A percentile compares a stretch with the other conserved stretches of the same genome.
These are phyloP conservation scores for Sporobolomyces roseus DNA, from an alignment of 768 basidiomycete genomes.

Conservation along the genomic window DNA sequence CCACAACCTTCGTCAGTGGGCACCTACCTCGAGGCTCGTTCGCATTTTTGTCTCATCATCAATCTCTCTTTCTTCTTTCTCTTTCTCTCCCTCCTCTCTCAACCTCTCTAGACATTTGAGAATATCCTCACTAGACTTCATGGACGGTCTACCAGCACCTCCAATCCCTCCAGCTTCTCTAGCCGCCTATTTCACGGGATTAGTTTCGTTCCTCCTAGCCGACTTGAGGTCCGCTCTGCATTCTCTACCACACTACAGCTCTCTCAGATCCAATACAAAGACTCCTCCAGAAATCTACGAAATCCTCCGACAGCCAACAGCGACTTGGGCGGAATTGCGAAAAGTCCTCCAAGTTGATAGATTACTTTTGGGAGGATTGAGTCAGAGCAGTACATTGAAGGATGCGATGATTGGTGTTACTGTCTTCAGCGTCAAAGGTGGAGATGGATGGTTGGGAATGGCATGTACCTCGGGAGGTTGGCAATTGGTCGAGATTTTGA, in stretches of 20 bases:
- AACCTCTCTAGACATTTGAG: not conserved
- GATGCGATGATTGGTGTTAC: not conserved
- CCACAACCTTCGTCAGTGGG: no score
- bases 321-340: not conserved
- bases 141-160: no score
- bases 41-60: no score
- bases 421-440: not conserved
- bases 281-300: not conserved
- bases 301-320: not conserved
- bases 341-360: not conserved
- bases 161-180: not conserved
- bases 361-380: not conserved
- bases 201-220: not conserved
- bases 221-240: not conserved
- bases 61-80: no score
- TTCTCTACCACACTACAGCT: not conserved
- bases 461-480: not conserved
- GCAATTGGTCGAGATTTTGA: slow-evolving; percentile 6
- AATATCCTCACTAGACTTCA: no score
- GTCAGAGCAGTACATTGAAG: not conserved
- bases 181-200: not conserved
- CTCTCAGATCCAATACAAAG: not conserved
- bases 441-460: not conserved
- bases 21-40: no score
- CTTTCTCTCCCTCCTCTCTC: no score